Evolutionary conservation across 352 stramenopile genomes (phyloP).

Genomic region (Pythium aristosporum): DNA sequence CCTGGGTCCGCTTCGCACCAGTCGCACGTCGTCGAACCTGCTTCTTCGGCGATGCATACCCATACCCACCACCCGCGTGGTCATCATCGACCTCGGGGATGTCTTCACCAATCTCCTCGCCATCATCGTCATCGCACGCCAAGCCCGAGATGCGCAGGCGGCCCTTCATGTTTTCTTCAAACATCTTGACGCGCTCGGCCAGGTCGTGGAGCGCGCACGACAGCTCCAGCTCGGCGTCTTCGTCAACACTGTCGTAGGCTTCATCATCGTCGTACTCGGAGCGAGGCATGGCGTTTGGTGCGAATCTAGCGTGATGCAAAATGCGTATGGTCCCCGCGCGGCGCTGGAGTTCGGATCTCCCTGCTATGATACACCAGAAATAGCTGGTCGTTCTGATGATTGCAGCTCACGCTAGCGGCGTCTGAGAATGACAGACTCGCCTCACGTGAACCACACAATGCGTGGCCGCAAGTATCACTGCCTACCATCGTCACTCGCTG

Average conservation of each 20-base stretch:
- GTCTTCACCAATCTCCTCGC: slow-evolving; percentile 69
- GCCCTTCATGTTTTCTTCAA: slow-evolving; percentile 71
- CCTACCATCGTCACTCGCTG: too few species aligned
- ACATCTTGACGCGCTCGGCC: slow-evolving; percentile 57
- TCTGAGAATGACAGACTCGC: slow-evolving; percentile 5
- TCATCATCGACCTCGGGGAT: slow-evolving; percentile 50
- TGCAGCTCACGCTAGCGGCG: slow-evolving; percentile 3
- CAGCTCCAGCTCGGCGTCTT: slow-evolving; percentile 74
- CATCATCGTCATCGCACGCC: slow-evolving; percentile 29
- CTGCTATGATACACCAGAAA: neutral
- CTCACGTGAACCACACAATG: slow-evolving; percentile 25
- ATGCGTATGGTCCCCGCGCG: neutral
- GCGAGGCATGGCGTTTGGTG: slow-evolving; percentile 12
- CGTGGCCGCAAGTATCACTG: slow-evolving; percentile 21
- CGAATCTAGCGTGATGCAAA: neutral
- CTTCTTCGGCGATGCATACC: slow-evolving; percentile 37
- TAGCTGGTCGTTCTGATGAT: slow-evolving; percentile 1
- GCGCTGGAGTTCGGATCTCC: neutral
- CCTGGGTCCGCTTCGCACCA: slow-evolving; percentile 21
- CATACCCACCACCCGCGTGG: neutral
- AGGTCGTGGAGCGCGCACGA: slow-evolving; percentile 76
- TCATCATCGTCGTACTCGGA: slow-evolving; percentile 50
- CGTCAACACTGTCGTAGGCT: slow-evolving; percentile 45
- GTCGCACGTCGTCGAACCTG: slow-evolving; percentile 13
- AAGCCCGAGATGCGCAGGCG: slow-evolving; percentile 34